Evolutionary conservation across 2,329 filamentous ascomycete species (phyloP).

Genomic region (Colletotrichum kahawae): DNA sequence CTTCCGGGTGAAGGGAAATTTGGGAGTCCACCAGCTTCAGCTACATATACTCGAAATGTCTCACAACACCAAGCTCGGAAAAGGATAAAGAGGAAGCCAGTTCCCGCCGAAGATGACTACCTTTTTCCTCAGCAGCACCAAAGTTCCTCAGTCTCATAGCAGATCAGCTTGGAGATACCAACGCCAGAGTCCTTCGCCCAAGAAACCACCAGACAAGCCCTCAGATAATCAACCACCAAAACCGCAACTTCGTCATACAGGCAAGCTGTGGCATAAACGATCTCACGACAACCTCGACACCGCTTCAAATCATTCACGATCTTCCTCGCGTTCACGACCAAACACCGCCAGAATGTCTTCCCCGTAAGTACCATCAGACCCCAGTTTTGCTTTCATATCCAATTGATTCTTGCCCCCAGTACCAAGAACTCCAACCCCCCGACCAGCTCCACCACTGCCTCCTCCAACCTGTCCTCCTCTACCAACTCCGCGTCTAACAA

Average conservation of each 20-base stretch:
- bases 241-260: constrained; percentile 32
- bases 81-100: neutral
- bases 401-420: constrained; percentile 25
- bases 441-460: constrained; percentile 27
- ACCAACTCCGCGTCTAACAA: constrained; percentile 5
- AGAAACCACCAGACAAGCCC: neutral
- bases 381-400: constrained; percentile 40
- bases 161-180: neutral
- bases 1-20: neutral
- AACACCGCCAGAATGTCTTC: constrained; percentile 41
- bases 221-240: constrained; percentile 8
- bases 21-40: neutral
- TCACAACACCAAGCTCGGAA: neutral
- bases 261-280: neutral
- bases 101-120: neutral
- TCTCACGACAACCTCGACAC: neutral
- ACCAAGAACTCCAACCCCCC: constrained; percentile 37
- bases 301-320: constrained; percentile 37
- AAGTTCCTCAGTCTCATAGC: neutral
- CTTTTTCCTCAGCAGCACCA: neutral
- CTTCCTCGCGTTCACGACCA: constrained; percentile 22
- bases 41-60: neutral
- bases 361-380: constrained; percentile 27
- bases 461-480: constrained; percentile 3
- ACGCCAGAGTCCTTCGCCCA: neutral